phyloP scores from a whole-genome alignment of 2,329 filamentous ascomycete genomes.

The Penicillium sclerotiorum region DNA sequence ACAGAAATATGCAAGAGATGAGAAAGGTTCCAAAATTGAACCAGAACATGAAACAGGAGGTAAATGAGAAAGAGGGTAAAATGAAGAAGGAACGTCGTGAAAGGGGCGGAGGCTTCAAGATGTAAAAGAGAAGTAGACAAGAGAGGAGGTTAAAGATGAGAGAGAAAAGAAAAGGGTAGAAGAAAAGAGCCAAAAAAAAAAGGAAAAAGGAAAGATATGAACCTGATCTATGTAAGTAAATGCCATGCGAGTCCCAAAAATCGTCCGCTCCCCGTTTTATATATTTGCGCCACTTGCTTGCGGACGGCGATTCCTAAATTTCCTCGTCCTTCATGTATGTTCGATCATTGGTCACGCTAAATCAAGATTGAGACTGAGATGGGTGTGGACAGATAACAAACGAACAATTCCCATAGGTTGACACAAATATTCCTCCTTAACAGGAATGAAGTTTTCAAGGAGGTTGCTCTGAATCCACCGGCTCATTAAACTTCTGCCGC shows the following conservation, averaged over 20 bases:
- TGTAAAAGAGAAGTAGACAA: slow-evolving; percentile 20
- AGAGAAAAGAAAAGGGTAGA: slow-evolving; percentile 15
- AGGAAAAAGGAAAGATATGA: slow-evolving; percentile 35
- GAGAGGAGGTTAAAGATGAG: slow-evolving; percentile 11
- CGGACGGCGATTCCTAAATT: slow-evolving; percentile 36
- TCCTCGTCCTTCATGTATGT: slow-evolving; percentile 44
- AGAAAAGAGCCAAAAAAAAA: slow-evolving; percentile 12
- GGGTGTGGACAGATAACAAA: slow-evolving; percentile 23
- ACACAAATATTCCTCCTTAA: slow-evolving; percentile 15
- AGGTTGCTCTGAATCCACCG: slow-evolving; percentile 41
- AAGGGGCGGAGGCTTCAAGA: too few species aligned
- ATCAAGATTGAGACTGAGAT: slow-evolving; percentile 38
- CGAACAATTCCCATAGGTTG: slow-evolving; percentile 17
- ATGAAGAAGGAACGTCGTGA: background rate
- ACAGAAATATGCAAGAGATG: slow-evolving; percentile 24
- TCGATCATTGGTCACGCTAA: slow-evolving; percentile 47
- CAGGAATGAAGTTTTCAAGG: slow-evolving; percentile 28
- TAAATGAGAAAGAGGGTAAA: slow-evolving; percentile 7
- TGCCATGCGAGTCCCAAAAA: slow-evolving; percentile 44
- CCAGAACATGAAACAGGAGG: too few species aligned
- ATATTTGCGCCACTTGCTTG: slow-evolving; percentile 40
- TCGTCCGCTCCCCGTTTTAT: slow-evolving; percentile 42
- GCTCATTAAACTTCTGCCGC: slow-evolving; percentile 54
- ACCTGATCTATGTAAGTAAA: slow-evolving; percentile 41
- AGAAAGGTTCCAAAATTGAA: slow-evolving; percentile 9